phyloP scores from a whole-genome alignment of 2,329 filamentous ascomycete species.

The Aspergillus intermedius region DNA sequence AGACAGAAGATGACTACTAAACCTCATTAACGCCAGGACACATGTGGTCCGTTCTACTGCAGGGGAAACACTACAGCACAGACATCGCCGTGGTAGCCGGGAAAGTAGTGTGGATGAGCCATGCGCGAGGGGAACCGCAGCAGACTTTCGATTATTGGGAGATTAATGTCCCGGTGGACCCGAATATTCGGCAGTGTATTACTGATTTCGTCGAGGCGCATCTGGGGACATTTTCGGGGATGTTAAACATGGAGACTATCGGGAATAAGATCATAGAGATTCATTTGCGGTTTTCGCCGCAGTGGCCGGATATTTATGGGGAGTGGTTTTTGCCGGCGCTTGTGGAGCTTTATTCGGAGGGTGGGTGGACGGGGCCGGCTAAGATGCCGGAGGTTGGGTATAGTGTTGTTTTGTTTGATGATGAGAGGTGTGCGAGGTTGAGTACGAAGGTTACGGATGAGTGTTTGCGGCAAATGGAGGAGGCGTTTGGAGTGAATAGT shows the following conservation, averaged over 20 bases:
- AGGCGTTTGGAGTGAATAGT: neutral
- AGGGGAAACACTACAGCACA: neutral
- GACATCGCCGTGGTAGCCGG: neutral
- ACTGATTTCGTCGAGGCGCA: neutral
- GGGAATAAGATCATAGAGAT: neutral
- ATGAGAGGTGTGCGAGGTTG: neutral
- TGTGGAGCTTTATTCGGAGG: too few relatives aligned
- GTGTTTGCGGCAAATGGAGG: neutral
- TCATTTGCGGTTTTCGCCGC: neutral
- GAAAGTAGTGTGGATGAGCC: neutral
- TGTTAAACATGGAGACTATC: neutral
- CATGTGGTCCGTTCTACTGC: neutral
- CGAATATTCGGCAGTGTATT: neutral
- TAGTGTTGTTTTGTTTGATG: neutral
- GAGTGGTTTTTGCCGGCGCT: neutral
- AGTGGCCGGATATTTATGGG: neutral
- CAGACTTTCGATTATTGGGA: neutral
- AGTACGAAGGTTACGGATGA: too few relatives aligned
- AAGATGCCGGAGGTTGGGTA: neutral
- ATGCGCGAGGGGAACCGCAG: neutral
- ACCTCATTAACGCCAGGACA: neutral
- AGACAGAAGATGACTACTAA: neutral
- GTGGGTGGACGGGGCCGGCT: too few relatives aligned
- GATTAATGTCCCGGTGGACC: neutral
- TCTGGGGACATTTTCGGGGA: neutral